These are phyloP conservation scores for Prototheca stagnorum DNA, from an alignment of 163 green algal species.

Conservation along the genomic window DNA sequence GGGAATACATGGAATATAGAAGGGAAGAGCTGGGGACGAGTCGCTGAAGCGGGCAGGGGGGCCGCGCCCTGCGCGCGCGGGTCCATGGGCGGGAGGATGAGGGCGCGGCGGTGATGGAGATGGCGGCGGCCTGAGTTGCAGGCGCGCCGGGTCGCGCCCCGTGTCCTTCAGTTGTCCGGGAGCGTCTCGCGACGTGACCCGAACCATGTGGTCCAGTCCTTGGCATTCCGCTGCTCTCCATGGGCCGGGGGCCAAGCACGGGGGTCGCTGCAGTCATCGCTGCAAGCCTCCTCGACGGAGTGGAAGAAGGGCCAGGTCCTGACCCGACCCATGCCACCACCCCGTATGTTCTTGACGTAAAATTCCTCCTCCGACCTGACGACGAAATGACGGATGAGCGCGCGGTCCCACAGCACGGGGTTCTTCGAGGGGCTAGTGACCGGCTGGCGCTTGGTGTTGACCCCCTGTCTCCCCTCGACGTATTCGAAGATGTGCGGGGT, in stretches of 20 bases:
- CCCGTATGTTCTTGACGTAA: not conserved
- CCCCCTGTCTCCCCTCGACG: not conserved
- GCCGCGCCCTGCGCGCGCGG: too few relatives aligned
- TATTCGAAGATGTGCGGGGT: not conserved
- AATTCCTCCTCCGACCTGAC: not conserved
- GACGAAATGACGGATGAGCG: not conserved
- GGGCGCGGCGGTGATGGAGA: too few relatives aligned
- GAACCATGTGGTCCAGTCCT: too few relatives aligned
- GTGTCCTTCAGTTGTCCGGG: too few relatives aligned
- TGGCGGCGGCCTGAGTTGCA: too few relatives aligned
- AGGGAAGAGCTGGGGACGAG: too few relatives aligned
- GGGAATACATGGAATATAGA: too few relatives aligned
- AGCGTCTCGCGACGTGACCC: too few relatives aligned
- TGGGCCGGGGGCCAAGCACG: not conserved
- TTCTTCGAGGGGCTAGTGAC: not conserved
- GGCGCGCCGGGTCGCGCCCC: too few relatives aligned
- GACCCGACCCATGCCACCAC: not conserved
- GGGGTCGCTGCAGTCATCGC: not conserved
- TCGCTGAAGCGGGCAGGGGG: too few relatives aligned
- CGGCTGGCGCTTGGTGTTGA: not conserved
- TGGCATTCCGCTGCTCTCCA: too few relatives aligned
- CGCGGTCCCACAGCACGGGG: not conserved
- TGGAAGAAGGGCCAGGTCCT: not conserved
- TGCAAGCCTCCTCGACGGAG: not conserved
- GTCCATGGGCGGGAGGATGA: too few relatives aligned